A percentile compares a stretch with the other conserved stretches of the same genome.
Evolutionary conservation across 2,329 filamentous ascomycete genomes (phyloP).

Genomic region (Colletotrichum sp.): DNA sequence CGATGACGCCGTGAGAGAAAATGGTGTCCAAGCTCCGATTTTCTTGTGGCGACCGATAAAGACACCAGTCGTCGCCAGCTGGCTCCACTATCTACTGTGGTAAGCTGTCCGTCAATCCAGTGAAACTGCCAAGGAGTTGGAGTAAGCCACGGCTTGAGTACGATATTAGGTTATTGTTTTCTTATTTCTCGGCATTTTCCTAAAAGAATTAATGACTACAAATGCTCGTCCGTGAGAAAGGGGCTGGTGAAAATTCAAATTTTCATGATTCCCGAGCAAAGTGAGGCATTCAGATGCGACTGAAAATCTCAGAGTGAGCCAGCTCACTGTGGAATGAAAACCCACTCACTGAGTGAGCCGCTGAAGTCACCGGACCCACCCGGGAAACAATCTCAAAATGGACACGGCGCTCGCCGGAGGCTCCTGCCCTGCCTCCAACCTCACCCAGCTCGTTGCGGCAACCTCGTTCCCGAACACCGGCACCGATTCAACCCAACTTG

Average conservation of each 20-base stretch:
- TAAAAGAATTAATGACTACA: neutral
- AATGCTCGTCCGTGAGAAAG: neutral
- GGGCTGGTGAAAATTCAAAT: neutral
- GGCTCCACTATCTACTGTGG: neutral
- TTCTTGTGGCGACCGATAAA: neutral
- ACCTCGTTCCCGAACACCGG: neutral
- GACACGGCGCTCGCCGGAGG: neutral
- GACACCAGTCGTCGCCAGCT: neutral
- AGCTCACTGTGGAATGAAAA: neutral
- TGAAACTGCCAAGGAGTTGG: neutral
- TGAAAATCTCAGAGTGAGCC: neutral
- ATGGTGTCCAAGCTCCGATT: neutral
- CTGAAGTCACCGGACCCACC: slow-evolving; percentile 5
- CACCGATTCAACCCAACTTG: neutral
- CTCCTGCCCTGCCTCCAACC: neutral
- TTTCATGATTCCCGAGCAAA: no score
- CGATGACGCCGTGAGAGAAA: neutral
- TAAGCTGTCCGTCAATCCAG: neutral
- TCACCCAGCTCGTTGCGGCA: neutral
- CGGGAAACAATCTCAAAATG: neutral
- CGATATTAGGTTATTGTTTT: neutral
- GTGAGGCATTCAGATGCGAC: neutral
- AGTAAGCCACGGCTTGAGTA: neutral
- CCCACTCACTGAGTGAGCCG: neutral
- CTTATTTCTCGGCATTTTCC: neutral